These are phyloP conservation scores for Lasiosphaeria ovina DNA, from an alignment of 495 filamentous ascomycete genomes.

Conservation along the genomic window DNA sequence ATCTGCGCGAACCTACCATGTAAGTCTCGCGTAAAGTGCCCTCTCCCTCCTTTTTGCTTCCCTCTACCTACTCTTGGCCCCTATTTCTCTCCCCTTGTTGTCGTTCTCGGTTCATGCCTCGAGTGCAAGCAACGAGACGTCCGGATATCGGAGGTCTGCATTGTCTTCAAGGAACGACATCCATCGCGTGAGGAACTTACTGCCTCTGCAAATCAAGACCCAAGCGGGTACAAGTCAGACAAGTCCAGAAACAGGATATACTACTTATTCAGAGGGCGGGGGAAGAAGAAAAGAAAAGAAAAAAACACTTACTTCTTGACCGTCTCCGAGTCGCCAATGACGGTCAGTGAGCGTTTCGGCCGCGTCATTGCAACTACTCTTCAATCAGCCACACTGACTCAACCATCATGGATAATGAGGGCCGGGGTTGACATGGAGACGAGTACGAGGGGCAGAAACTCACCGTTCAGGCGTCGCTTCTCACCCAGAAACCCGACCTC, in stretches of 20 bases:
- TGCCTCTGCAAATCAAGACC: constrained; percentile 53
- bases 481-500: constrained; percentile 96
- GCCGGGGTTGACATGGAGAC: too few relatives aligned
- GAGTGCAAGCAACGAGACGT: constrained; percentile 54
- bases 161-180: constrained; percentile 85
- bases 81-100: background rate
- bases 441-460: constrained; percentile 24
- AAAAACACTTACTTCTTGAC: constrained; percentile 65
- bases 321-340: constrained; percentile 92
- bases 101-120: constrained; percentile 21
- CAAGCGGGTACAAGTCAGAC: constrained; percentile 15
- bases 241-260: background rate
- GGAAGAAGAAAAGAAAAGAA: constrained; percentile 7
- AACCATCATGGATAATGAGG: too few relatives aligned
- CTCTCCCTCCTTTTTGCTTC: background rate
- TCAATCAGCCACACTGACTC: constrained; percentile 13
- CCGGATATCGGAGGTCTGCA: constrained; percentile 81
- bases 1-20: too few relatives aligned
- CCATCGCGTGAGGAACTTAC: constrained; percentile 80
- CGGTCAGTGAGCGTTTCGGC: constrained; percentile 82
- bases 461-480: constrained; percentile 87
- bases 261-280: constrained; percentile 7
- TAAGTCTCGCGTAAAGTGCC: too few relatives aligned
- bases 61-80: background rate
- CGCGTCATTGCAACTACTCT: constrained; percentile 86